Percentiles rank a stretch among this genome's conserved stretches.
phyloP scores from a whole-genome alignment of 352 stramenopile genomes.

The Phytopythium mirpurense region DNA sequence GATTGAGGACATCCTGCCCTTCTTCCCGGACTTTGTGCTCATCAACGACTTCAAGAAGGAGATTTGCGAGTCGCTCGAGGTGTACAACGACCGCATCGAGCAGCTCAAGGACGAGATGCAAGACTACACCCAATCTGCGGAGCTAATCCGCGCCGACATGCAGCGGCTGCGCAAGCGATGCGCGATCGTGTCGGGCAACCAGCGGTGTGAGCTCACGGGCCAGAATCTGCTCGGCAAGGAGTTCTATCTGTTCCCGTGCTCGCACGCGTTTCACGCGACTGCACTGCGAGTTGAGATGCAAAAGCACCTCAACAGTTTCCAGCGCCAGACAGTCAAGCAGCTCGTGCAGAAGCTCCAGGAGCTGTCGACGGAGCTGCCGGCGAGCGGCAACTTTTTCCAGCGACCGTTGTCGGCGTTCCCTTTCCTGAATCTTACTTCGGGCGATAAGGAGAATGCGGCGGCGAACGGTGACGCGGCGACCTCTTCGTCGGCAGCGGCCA shows the following conservation, averaged over 20 bases:
- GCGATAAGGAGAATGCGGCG: slow-evolving; percentile 66
- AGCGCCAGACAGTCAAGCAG: slow-evolving; percentile 88
- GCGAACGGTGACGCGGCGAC: slow-evolving; percentile 20
- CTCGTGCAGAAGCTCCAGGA: slow-evolving; percentile 86
- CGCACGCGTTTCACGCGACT: slow-evolving; percentile 90
- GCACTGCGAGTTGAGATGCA: slow-evolving; percentile 88
- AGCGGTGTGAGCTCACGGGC: slow-evolving; percentile 86
- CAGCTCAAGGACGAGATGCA: slow-evolving; percentile 92
- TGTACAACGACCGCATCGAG: slow-evolving; percentile 90
- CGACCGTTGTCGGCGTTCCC: slow-evolving; percentile 47
- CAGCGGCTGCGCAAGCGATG: slow-evolving; percentile 83
- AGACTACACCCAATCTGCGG: slow-evolving; percentile 88
- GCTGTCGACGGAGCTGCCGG: slow-evolving; percentile 69
- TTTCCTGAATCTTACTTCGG: slow-evolving; percentile 63
- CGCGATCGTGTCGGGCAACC: slow-evolving; percentile 82
- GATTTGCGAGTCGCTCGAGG: slow-evolving; percentile 90
- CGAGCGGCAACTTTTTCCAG: slow-evolving; percentile 77
- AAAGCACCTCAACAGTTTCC: slow-evolving; percentile 86
- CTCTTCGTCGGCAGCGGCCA: slow-evolving; percentile 31
- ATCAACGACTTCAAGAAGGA: slow-evolving; percentile 96
- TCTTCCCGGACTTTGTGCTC: slow-evolving; percentile 94
- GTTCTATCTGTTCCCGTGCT: slow-evolving; percentile 95
- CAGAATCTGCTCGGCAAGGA: slow-evolving; percentile 87
- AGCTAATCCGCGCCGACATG: slow-evolving; percentile 89
- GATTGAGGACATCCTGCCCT: slow-evolving; percentile 94